These are phyloP conservation scores for Podospora tetraspora DNA, from an alignment of 495 filamentous ascomycete species.

Conservation along the genomic window DNA sequence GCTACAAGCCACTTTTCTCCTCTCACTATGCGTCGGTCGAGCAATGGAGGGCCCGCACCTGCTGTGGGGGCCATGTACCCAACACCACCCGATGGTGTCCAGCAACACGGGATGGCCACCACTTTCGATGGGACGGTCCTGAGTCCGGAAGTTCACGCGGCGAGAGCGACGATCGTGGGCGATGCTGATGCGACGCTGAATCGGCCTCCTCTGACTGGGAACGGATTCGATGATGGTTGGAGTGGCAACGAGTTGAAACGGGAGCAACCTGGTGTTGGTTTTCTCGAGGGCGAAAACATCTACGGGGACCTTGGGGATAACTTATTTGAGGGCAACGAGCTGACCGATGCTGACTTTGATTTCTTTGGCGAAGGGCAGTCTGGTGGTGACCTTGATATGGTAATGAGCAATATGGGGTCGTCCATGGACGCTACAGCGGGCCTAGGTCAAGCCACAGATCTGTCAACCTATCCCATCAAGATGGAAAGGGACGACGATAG, in stretches of 20 bases:
- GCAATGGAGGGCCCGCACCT: conserved; percentile 46
- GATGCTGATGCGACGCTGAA: conserved; percentile 28
- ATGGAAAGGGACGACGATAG: conserved; percentile 6
- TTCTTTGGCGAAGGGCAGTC: conserved; percentile 65
- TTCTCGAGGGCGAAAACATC: conserved; percentile 54
- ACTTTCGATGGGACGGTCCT: conserved; percentile 44
- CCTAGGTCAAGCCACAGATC: conserved; percentile 11
- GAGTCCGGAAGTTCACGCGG: conserved; percentile 42
- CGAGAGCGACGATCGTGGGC: conserved; percentile 12
- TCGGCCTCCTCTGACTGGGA: conserved; percentile 13
- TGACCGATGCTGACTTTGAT: conserved; percentile 86
- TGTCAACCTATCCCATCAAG: neutral
- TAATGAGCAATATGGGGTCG: conserved; percentile 14
- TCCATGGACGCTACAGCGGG: conserved; percentile 11
- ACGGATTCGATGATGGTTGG: conserved; percentile 33
- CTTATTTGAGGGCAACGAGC: conserved; percentile 73
- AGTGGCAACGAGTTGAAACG: conserved; percentile 33
- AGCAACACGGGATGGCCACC: conserved; percentile 42
- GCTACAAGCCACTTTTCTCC: conserved; percentile 36
- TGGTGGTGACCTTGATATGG: conserved; percentile 33
- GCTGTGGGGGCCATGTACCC: conserved; percentile 69
- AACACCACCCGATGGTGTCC: conserved; percentile 75
- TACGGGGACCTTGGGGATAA: conserved; percentile 68
- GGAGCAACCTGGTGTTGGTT: conserved; percentile 33
- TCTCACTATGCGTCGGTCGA: conserved; percentile 45